Base-by-base conservation (phyloP, 331 rosid species). In the Rosa hybrid region DNA sequence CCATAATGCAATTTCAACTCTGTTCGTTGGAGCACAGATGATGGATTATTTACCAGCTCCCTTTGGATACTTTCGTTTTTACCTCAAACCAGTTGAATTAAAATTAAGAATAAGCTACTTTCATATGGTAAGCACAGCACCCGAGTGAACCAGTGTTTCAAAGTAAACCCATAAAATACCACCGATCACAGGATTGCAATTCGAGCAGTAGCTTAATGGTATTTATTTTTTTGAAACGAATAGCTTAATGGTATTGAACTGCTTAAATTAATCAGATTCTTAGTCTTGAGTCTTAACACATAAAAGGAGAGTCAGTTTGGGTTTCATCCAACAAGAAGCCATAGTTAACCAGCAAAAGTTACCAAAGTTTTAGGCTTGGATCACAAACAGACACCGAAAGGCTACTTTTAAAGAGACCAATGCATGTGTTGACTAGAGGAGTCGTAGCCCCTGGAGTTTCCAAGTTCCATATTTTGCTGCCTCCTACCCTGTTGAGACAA, bases 341-440 rank as follows among this genome's bases (percentile, higher is more conserved):
- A 74, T 38, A 34, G 42, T 14, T 30, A 73, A 53, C 39, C 62
- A 74, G 25, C 21, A 34, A 46, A 44, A 9, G 78, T 68, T 64
- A 12, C 8, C 46, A 38, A n/a, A 50, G 44, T 50, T 17, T 48
- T 64, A 30, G 71, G 45, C 6, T 44, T 46, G 50, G 76, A 20
- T 5, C 74, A 78, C 78, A 71, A 85, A 75, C 67, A 34, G 81
- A 81, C n/a, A 76, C 20, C 46, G 74, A 64, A n/a, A 51, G 82
- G 13, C 48, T 57, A 70, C 82, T 81, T 62, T 84, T 78, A 94
- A 68, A 94, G 97, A 12, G 97, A 90, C 97, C 98, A 94, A 46
- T 86, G 84, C 79, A 84, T 76, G 69, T 88, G 88, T 84, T 86
- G 92, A 80, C 83, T 51, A 51, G 86, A 77, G 77, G 86, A 80